Evolutionary conservation across 2,329 filamentous ascomycete genomes (phyloP), one percentile per base, ranked within the genome.

Genomic region (Calonectria fujianensis): DNA sequence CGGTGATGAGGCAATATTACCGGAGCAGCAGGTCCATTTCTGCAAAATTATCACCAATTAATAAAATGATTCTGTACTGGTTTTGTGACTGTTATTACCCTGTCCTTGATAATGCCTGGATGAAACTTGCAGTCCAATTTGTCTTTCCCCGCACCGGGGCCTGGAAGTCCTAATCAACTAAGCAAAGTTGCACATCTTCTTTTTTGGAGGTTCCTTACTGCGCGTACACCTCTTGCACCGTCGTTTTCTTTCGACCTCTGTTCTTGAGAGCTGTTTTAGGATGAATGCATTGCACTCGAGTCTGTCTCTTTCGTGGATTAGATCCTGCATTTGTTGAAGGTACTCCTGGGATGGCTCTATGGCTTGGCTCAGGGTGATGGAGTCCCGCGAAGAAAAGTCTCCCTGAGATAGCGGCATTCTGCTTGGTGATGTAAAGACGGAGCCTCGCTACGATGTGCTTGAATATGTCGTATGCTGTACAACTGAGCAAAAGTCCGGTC

Each of bases 11-110:
- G 13, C 18, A 11, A 63, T 32, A 31, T 72, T 69, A 11, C 24
- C 37, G 0, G 31, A 50, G 54, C 76, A 77, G 18, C 76, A 77
- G 0, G 70, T 75, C 76, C 76, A 77, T 50, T 50, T 72, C 76
- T 77, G 1, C 37, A 20, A 11, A 6, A 20, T 5, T 10, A 20
- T 7, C 1, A 9, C 29, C 10, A 63, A n/a, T 4, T 31, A 1
- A 41, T 41, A 24, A 2, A 0, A 11, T 41, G 2, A 31, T 0
- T 5, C 6, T 63, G 16, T 31, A 8, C 13, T 31, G 14, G 8
- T 29, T 16, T 63, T 20, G 16, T 6, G 18, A 61, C 20, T 5
- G 7, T 18, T 2, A 20, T 45, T 50, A 45, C 61, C 41, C 39
- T 45, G 5, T 65, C 41, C 31, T 27, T 48, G 18, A 65, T 24